Evolutionary conservation across 1,139 yeast species (phyloP).

Genomic region (Lodderomyces oxycetoniae): DNA sequence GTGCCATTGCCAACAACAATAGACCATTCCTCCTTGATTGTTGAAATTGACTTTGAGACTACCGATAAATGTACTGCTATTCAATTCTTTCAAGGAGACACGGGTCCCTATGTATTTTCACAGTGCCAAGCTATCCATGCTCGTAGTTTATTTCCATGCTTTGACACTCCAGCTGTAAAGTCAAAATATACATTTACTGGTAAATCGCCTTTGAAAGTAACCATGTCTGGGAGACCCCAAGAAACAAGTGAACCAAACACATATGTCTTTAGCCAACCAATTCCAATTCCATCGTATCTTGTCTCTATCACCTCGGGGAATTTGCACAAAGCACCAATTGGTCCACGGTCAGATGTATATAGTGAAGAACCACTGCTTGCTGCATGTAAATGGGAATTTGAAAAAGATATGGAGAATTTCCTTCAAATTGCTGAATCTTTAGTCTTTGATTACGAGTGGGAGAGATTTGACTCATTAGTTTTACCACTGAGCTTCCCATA

Average conservation of each 20-base stretch:
- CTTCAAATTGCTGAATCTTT: slow-evolving; percentile 30
- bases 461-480: slow-evolving; percentile 29
- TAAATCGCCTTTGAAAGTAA: slow-evolving; percentile 27
- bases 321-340: slow-evolving; percentile 26
- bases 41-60: slow-evolving; percentile 26
- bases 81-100: slow-evolving; percentile 37
- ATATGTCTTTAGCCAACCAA: slow-evolving; percentile 29
- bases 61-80: slow-evolving; percentile 37
- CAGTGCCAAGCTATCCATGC: slow-evolving; percentile 45
- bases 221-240: slow-evolving; percentile 37
- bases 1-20: slow-evolving; percentile 14
- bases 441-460: slow-evolving; percentile 34
- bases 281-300: slow-evolving; percentile 35
- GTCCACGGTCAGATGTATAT: slow-evolving; percentile 33
- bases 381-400: slow-evolving; percentile 35
- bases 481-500: slow-evolving; percentile 35
- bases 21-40: slow-evolving; percentile 9
- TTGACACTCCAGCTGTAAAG: slow-evolving; percentile 41
- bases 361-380: slow-evolving; percentile 25
- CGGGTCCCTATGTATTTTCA: slow-evolving; percentile 37
- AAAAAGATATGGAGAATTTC: slow-evolving; percentile 33
- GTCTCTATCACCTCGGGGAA: slow-evolving; percentile 36
- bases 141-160: slow-evolving; percentile 39
- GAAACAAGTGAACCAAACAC: slow-evolving; percentile 6
- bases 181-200: slow-evolving; percentile 29